phyloP scores from a whole-genome alignment of 2,329 filamentous ascomycete genomes.

The Chrysoporthe austroafricana region DNA sequence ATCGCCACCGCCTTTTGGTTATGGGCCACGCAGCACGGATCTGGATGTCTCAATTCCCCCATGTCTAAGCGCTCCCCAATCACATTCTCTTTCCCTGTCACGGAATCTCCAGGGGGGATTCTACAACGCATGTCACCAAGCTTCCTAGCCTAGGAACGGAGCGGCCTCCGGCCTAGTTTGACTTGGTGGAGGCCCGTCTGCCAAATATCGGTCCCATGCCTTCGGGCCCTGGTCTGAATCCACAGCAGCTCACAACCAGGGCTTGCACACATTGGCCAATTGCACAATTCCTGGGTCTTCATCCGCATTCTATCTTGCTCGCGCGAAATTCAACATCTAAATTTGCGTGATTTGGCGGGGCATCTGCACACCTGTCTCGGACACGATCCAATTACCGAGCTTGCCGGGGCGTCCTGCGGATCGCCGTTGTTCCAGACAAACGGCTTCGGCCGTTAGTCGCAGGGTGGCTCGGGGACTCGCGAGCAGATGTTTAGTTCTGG shows the following conservation, averaged over 20 bases:
- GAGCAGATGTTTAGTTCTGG: not conserved
- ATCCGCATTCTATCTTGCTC: not conserved
- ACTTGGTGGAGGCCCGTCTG: not conserved
- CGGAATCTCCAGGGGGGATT: not conserved
- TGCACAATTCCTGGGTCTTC: not conserved
- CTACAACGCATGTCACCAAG: not conserved
- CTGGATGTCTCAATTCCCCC: not conserved
- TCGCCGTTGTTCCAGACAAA: conserved; percentile 7
- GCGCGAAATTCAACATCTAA: not conserved
- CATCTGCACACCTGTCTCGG: conserved; percentile 16
- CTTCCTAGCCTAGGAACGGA: not conserved
- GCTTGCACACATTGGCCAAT: not conserved
- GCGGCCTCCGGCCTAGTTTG: not conserved
- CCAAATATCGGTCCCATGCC: not conserved
- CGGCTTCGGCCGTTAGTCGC: conserved; percentile 5
- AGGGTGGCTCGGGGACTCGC: conserved; percentile 2
- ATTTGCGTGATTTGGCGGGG: conserved; percentile 1
- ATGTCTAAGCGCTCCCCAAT: not conserved
- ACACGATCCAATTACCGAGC: conserved; percentile 22
- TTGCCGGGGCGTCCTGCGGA: conserved; percentile 12
- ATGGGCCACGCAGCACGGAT: conserved; percentile 7
- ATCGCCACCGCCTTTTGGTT: conserved; percentile 24
- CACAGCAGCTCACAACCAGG: not conserved
- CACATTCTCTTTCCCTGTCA: not conserved
- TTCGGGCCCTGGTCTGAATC: not conserved